Base-by-base conservation (phyloP, 495 filamentous ascomycete genomes). In the Penicillium antarcticum region DNA sequence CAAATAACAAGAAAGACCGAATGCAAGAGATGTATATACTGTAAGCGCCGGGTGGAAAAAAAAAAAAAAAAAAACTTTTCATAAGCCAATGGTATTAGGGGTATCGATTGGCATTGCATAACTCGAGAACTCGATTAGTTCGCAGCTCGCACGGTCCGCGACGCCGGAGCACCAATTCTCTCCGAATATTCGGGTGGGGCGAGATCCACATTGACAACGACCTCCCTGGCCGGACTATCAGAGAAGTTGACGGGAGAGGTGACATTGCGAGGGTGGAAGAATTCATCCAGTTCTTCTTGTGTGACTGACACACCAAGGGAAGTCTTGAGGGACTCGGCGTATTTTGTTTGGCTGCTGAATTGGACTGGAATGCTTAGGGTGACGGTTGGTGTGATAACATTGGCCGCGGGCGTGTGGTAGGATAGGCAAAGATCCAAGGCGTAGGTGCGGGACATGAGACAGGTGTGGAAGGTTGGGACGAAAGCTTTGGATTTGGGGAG, bases 381-480 rank as follows among this genome's bases (percentile, higher is more conserved):
- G 13, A 92, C 54, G 2, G 68, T 76, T 3, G 85, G 79, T 19
- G 73, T 81, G 21, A 73, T 57, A 16, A 81, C 63, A 24, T 76
- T 75, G n/a, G 81, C 70, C 16, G 75, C 74, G 5, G 81, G 74
- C 0, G 82, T 79, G 46, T 83, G 78, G 35, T 88, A 69, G 3
- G 82, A 74, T 45, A 92, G 61, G 7, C 75, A 73, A 42, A 97
- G 70, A 36, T 87, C 84, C 17, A 97, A 75, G 8, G 77, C 72
- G 71, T 98, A 97, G 19, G 85, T 70, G 51, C 94, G 85, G 13
- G 87, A 87, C 24, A 87, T 74, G 57, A 96, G 80, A 69, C 94
- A 98, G 46, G 84, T 82, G 70, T 94, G 85, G 72, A 97, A 98
- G 14, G 89, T 91, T 0, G 94, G 95, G 23, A 94, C 68, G 68